Evolutionary conservation across 441 rosid species (phyloP).

Genomic region (Adansonia madagascariensis): DNA sequence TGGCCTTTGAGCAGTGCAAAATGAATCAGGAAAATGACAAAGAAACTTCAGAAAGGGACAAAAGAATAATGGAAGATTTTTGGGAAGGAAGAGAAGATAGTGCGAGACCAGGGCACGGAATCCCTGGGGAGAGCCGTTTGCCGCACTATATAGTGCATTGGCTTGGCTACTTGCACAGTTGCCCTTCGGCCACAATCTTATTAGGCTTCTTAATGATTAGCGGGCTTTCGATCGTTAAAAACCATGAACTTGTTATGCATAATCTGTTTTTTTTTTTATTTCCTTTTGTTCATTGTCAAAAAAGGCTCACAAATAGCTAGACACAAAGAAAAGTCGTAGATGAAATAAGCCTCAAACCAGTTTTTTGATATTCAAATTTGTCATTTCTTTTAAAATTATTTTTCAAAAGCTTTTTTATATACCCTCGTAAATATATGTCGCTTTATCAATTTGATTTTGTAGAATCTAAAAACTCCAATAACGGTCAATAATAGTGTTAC

Average conservation of each 20-base stretch:
- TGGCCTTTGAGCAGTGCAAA: neutral
- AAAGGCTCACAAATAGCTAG: neutral
- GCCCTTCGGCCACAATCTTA: neutral
- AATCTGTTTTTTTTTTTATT: neutral
- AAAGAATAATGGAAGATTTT: neutral
- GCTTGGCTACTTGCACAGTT: neutral
- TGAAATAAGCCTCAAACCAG: neutral
- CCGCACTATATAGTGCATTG: neutral
- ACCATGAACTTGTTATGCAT: neutral
- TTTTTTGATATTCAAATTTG: neutral
- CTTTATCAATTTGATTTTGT: no score
- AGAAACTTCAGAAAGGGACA: neutral
- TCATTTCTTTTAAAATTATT: no score
- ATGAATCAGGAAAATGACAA: neutral
- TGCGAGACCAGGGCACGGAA: neutral
- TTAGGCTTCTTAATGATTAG: neutral
- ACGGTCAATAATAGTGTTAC: no score
- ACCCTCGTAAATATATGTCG: no score
- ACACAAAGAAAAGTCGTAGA: neutral
- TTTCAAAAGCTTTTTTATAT: no score
- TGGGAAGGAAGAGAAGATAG: neutral
- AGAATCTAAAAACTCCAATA: no score
- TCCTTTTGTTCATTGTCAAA: neutral
- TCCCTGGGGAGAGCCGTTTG: neutral
- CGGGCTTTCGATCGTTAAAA: neutral